Evolutionary conservation across 164 flowering plant species (phyloP).

Genomic region (Magnolia officinalis): DNA sequence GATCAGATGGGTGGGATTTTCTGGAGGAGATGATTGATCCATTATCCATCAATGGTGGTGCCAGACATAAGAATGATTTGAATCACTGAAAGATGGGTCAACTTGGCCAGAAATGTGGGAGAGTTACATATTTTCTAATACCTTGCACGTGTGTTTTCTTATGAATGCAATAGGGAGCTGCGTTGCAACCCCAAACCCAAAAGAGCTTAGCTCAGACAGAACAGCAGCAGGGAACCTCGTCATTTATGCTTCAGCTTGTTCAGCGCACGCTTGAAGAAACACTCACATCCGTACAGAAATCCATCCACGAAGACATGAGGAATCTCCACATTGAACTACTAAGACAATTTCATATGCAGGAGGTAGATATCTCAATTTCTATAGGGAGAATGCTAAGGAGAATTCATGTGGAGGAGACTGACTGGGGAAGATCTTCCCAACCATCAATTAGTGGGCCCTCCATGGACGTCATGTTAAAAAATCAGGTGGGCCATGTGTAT

Average conservation of each 20-base stretch:
- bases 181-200: conserved; percentile 39
- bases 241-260: conserved; percentile 80
- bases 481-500: too few relatives aligned
- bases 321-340: conserved; percentile 92
- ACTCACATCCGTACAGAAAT: conserved; percentile 69
- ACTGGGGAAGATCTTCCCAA: not conserved
- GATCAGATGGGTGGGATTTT: not conserved
- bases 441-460: not conserved
- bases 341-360: conserved; percentile 65
- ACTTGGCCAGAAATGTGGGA: not conserved
- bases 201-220: conserved; percentile 40
- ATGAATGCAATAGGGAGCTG: conserved; percentile 21
- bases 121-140: not conserved
- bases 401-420: not conserved
- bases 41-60: not conserved
- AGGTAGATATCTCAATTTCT: conserved; percentile 41
- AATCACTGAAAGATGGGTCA: not conserved
- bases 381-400: not conserved
- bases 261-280: conserved; percentile 85
- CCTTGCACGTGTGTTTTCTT: not conserved
- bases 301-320: conserved; percentile 82
- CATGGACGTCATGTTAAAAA: not conserved
- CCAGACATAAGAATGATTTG: not conserved
- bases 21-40: not conserved
- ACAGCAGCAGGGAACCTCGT: conserved; percentile 54